Evolutionary conservation across 2,329 filamentous ascomycete species (phyloP).

Genomic region (Fusarium phyllophilum): DNA sequence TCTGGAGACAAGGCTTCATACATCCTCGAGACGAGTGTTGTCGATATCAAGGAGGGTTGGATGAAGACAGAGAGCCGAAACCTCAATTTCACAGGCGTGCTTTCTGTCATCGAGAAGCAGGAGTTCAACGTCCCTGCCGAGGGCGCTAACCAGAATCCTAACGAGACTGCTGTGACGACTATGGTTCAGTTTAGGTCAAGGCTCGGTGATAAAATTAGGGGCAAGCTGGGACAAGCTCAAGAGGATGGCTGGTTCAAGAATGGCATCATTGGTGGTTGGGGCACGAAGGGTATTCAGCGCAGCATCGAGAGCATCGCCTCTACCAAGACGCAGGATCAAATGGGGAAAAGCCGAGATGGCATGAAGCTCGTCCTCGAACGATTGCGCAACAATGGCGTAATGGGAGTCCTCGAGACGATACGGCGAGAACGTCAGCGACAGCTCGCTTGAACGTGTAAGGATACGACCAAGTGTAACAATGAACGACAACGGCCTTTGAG

Average conservation of each 20-base stretch:
- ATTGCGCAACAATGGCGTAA: constrained; percentile 66
- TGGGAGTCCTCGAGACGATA: constrained; percentile 67
- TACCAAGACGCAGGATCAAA: constrained; percentile 79
- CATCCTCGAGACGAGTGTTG: constrained; percentile 81
- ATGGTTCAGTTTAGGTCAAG: constrained; percentile 78
- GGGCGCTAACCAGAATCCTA: constrained; percentile 38
- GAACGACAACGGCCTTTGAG: constrained; percentile 36
- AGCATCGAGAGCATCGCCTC: constrained; percentile 84
- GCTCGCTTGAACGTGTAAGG: constrained; percentile 32
- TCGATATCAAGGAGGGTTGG: constrained; percentile 83
- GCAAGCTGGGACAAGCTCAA: constrained; percentile 59
- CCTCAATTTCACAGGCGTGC: constrained; percentile 82
- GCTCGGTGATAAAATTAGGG: constrained; percentile 74
- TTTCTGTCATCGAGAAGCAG: constrained; percentile 82
- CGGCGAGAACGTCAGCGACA: constrained; percentile 56
- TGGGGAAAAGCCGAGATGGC: constrained; percentile 83
- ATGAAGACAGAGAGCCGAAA: constrained; percentile 86
- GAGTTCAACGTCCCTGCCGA: constrained; percentile 64
- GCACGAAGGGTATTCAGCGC: constrained; percentile 76
- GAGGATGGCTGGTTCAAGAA: constrained; percentile 61
- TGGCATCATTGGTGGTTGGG: constrained; percentile 67
- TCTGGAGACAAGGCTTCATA: constrained; percentile 77
- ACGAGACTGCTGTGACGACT: constrained; percentile 75
- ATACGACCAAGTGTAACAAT: constrained; percentile 41
- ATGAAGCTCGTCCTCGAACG: constrained; percentile 85